These are phyloP conservation scores for Linnemannia exigua DNA, from an alignment of 192 early-diverging fungal genomes.

Conservation along the genomic window DNA sequence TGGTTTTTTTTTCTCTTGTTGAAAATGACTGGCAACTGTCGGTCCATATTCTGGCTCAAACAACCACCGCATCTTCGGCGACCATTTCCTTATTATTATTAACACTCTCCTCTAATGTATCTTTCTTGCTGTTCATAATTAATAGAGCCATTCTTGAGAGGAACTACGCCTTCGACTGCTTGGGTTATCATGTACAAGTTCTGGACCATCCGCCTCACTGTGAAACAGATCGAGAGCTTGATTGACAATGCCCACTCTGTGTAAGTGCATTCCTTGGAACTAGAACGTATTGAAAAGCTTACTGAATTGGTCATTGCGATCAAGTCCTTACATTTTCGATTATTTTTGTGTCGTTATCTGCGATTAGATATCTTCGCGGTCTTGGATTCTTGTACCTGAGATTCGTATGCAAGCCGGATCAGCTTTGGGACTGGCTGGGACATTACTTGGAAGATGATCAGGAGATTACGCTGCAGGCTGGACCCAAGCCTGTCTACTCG, in stretches of 20 bases:
- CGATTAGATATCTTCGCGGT: constrained; percentile 77
- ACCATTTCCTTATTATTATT: constrained; percentile 28
- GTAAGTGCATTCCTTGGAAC: constrained; percentile 58
- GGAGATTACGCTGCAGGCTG: constrained; percentile 71
- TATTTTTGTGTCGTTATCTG: background rate
- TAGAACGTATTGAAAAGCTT: background rate
- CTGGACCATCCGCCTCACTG: constrained; percentile 82
- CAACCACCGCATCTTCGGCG: background rate
- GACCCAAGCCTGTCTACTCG: constrained; percentile 70
- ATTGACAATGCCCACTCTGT: constrained; percentile 84
- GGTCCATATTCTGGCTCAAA: too few species aligned
- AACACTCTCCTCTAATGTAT: constrained; percentile 15
- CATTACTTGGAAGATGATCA: constrained; percentile 86
- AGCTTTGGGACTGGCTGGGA: constrained; percentile 86
- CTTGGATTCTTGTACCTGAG: constrained; percentile 87
- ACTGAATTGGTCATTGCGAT: background rate
- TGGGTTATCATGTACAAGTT: constrained; percentile 89
- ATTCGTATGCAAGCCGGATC: constrained; percentile 81
- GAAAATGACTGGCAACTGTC: background rate
- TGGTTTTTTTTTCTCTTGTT: background rate
- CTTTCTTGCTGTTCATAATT: background rate
- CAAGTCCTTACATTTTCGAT: background rate
- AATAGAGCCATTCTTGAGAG: constrained; percentile 85
- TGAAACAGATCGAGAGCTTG: constrained; percentile 83
- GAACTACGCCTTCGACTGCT: constrained; percentile 82